phyloP scores from a whole-genome alignment of 176 grass and related monocot species.

The Raddia guianensis region DNA sequence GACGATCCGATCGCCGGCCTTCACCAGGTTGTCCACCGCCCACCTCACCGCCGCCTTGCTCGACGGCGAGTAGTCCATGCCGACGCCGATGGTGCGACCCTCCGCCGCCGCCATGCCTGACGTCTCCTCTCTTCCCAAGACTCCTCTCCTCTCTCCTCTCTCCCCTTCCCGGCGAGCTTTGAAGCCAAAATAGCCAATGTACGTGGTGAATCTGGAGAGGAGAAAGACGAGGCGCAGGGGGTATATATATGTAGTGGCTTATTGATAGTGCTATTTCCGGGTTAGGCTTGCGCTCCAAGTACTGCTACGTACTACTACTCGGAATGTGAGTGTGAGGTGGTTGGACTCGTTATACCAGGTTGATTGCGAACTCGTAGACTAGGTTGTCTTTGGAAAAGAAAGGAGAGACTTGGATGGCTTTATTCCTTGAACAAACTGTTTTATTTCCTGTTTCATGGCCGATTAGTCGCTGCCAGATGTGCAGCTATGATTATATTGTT shows the following conservation, averaged over 20 bases:
- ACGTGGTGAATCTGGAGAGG: conserved; percentile 28
- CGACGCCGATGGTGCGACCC: conserved; percentile 57
- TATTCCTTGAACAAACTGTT: conserved; percentile 33
- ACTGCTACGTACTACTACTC: neutral
- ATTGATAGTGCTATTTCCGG: conserved; percentile 22
- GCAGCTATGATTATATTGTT: conserved; percentile 34
- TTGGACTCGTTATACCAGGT: conserved; percentile 28
- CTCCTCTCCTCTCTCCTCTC: neutral
- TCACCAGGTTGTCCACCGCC: conserved; percentile 53
- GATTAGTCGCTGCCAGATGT: conserved; percentile 36
- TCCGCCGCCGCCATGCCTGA: conserved; percentile 30
- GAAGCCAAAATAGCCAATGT: neutral
- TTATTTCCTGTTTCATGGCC: conserved; percentile 28
- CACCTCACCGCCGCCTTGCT: conserved; percentile 73
- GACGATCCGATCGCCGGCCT: conserved; percentile 53
- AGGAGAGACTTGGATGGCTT: conserved; percentile 28
- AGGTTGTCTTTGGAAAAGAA: too few species aligned
- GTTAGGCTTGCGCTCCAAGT: conserved; percentile 33
- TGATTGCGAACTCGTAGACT: conserved; percentile 3
- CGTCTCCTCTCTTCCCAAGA: neutral
- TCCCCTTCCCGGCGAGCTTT: conserved; percentile 9
- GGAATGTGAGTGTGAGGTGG: conserved; percentile 7
- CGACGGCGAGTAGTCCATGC: conserved; percentile 80
- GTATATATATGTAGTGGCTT: neutral
- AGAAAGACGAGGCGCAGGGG: neutral